A percentile compares a stretch with the other conserved stretches of the same genome.
Evolutionary conservation across 495 filamentous ascomycete genomes (phyloP).

Genomic region (Xylaria acuta): DNA sequence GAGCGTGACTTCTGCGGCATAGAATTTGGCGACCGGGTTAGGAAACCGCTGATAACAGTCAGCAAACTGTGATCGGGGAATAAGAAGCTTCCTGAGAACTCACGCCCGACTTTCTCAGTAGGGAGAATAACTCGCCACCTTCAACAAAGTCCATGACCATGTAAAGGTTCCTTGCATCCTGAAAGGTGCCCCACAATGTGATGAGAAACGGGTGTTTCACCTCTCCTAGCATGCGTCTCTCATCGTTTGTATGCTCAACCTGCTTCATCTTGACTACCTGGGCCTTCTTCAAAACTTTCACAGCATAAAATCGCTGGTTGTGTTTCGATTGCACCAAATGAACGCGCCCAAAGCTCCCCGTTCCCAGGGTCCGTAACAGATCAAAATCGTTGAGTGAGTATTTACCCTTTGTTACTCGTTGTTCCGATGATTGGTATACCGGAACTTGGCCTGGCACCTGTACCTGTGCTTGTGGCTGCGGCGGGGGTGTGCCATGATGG

Average conservation of each 20-base stretch:
- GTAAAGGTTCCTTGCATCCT: constrained; percentile 93
- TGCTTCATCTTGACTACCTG: constrained; percentile 99
- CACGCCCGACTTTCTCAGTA: constrained; percentile 96
- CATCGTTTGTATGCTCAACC: constrained; percentile 98
- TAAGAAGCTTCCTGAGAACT: constrained; percentile 40
- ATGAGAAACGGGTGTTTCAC: constrained; percentile 98
- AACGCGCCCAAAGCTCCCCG: constrained; percentile 95
- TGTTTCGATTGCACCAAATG: constrained; percentile 96
- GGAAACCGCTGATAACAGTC: constrained; percentile 78
- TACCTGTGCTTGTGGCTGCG: constrained; percentile 35
- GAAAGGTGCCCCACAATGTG: constrained; percentile 97
- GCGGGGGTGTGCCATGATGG: constrained; percentile 47
- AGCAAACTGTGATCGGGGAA: neutral
- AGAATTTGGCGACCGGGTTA: constrained; percentile 98
- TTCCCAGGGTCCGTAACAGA: constrained; percentile 88
- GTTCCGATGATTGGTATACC: constrained; percentile 36
- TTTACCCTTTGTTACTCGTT: constrained; percentile 92
- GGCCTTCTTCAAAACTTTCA: constrained; percentile 97
- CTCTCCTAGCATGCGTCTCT: constrained; percentile 90
- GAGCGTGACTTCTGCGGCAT: constrained; percentile 95
- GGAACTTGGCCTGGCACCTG: constrained; percentile 34
- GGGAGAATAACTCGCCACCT: constrained; percentile 94
- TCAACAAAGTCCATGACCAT: constrained; percentile 99
- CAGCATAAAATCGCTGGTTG: constrained; percentile 95
- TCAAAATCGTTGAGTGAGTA: constrained; percentile 90